Conservation (phyloP, 1,284 basidiomycete species). For the Fomitiporia mediterranea region DNA sequence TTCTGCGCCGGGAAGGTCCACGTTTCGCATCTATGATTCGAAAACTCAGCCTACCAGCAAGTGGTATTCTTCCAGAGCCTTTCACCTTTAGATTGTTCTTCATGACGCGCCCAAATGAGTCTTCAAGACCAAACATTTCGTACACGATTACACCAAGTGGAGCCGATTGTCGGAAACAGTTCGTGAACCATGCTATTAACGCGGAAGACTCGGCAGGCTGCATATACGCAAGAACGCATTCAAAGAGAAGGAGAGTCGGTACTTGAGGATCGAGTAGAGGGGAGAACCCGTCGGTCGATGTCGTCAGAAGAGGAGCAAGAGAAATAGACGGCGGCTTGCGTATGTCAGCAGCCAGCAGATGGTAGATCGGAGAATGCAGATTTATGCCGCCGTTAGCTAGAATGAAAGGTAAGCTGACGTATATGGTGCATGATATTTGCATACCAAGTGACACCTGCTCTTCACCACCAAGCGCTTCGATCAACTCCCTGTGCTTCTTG, state of each 20-base stretch:
- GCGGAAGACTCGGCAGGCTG: constrained; percentile 49
- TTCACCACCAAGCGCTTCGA: constrained; percentile 45
- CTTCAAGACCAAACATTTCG: constrained; percentile 85
- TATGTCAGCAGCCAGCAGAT: constrained; percentile 74
- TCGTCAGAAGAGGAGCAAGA: constrained; percentile 36
- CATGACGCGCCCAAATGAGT: constrained; percentile 88
- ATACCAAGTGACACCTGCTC: constrained; percentile 42
- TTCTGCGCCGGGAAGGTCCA: constrained; percentile 68
- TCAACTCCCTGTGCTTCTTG: constrained; percentile 61
- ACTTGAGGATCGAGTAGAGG: constrained; percentile 54
- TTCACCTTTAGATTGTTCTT: constrained; percentile 73
- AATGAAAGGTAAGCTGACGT: not conserved
- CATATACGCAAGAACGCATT: constrained; percentile 94
- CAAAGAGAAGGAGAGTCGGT: constrained; percentile 83
- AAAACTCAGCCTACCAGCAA: not conserved
- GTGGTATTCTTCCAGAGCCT: not conserved
- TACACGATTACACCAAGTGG: constrained; percentile 66
- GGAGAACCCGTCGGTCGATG: constrained; percentile 23
- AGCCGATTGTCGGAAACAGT: constrained; percentile 39
- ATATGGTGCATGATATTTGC: constrained; percentile 12
- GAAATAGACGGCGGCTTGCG: constrained; percentile 44
- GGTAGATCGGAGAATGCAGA: constrained; percentile 63
- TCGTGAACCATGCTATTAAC: constrained; percentile 73
- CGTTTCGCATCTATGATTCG: constrained; percentile 57
- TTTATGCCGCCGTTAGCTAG: constrained; percentile 66